Conservation (phyloP, 495 filamentous ascomycete genomes). For the Penicillium cosmopolitanum region DNA sequence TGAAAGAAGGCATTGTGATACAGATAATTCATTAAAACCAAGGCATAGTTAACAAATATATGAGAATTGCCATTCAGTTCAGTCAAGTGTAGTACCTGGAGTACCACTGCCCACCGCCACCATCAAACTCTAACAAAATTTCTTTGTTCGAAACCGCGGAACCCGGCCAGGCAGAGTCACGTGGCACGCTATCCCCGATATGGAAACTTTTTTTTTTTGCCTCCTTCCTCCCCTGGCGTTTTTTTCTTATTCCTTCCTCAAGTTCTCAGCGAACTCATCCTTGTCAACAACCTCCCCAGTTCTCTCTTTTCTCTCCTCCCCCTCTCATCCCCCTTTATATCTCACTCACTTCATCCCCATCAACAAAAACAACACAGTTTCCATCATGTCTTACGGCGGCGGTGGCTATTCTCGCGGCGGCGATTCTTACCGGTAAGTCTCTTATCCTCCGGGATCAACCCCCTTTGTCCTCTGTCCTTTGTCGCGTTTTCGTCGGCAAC, state of each 20-base stretch:
- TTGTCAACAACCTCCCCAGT: conserved; percentile 6
- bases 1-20: not conserved
- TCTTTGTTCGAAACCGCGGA: conserved; percentile 6
- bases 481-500: not conserved
- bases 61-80: not conserved
- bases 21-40: not conserved
- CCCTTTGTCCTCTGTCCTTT: conserved; percentile 2
- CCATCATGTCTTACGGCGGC: conserved; percentile 75
- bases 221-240: conserved; percentile 31
- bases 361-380: conserved; percentile 19
- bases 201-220: conserved; percentile 28
- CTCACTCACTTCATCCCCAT: conserved; percentile 29
- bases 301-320: conserved; percentile 31
- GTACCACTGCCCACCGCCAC: not conserved
- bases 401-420: conserved; percentile 61
- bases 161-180: conserved; percentile 13
- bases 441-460: conserved; percentile 15
- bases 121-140: conserved; percentile 2
- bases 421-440: conserved; percentile 50
- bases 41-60: not conserved
- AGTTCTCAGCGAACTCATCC: conserved; percentile 17
- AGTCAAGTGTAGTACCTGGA: too few relatives aligned
- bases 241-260: conserved; percentile 31
- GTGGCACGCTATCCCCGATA: conserved; percentile 25
- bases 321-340: conserved; percentile 26